These are phyloP conservation scores for Saccharum officinarum DNA, from an alignment of 176 grass and related monocot genomes.

Conservation along the genomic window DNA sequence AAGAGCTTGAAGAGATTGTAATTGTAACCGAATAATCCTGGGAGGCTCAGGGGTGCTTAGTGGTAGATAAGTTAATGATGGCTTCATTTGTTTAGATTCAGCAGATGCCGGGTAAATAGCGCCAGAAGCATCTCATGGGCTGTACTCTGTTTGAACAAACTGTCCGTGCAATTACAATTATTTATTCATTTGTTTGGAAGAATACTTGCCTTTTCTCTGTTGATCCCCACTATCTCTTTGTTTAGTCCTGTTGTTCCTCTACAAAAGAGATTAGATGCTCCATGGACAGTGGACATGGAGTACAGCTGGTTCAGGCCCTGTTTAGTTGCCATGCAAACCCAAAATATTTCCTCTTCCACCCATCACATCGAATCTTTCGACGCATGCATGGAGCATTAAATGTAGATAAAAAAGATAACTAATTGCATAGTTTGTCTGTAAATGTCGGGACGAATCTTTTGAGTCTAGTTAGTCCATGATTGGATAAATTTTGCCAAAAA, in stretches of 20 bases:
- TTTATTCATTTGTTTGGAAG: conserved; percentile 21
- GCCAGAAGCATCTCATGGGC: no score
- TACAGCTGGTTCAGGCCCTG: neutral
- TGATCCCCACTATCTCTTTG: conserved; percentile 20
- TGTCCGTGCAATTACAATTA: conserved; percentile 11
- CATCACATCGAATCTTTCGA: no score
- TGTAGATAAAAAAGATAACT: no score
- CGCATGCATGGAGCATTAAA: no score
- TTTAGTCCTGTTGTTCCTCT: neutral
- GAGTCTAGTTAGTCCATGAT: no score
- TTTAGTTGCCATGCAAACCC: no score
- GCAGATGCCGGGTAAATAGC: neutral
- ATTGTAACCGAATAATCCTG: conserved; percentile 37
- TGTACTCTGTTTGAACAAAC: conserved; percentile 8
- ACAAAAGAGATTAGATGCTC: conserved; percentile 12
- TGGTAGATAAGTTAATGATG: neutral
- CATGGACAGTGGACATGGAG: neutral
- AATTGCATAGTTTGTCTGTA: no score
- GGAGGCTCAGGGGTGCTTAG: neutral
- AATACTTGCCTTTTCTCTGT: conserved; percentile 17
- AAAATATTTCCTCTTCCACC: no score
- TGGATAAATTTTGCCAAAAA: no score
- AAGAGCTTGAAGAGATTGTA: conserved; percentile 92
- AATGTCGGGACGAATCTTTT: no score
- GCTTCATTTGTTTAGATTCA: conserved; percentile 3